Percentiles rank a stretch among this genome's conserved stretches.
These are phyloP conservation scores for Paraphoma chrysanthemicola DNA, from an alignment of 2,329 filamentous ascomycete genomes.

Conservation along the genomic window DNA sequence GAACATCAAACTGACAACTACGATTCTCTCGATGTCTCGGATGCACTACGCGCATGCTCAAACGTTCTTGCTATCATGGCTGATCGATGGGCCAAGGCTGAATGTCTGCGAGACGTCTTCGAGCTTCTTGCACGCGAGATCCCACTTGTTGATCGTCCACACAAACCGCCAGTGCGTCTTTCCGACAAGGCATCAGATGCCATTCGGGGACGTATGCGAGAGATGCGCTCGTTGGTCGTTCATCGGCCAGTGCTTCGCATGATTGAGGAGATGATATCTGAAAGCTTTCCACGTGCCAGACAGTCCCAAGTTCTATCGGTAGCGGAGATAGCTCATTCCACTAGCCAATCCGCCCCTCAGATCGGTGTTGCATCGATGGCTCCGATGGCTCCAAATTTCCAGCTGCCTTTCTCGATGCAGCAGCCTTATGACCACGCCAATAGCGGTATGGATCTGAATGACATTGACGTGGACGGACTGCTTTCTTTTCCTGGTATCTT, in stretches of 20 bases:
- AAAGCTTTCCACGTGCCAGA: slow-evolving; percentile 18
- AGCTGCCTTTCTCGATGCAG: slow-evolving; percentile 2
- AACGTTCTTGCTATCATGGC: slow-evolving; percentile 47
- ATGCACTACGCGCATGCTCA: slow-evolving; percentile 46
- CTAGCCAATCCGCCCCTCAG: too few relatives aligned
- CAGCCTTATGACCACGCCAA: slow-evolving; percentile 10
- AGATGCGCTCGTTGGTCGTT: slow-evolving; percentile 19
- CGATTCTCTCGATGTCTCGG: slow-evolving; percentile 32
- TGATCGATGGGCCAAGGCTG: slow-evolving; percentile 46
- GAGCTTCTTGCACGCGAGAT: slow-evolving; percentile 38
- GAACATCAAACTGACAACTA: slow-evolving; percentile 36
- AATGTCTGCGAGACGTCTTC: slow-evolving; percentile 45
- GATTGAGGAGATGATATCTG: slow-evolving; percentile 25
- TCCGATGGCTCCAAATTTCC: background rate
- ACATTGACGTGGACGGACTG: slow-evolving; percentile 10
- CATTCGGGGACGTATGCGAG: slow-evolving; percentile 14
- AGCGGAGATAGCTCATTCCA: slow-evolving; percentile 3
- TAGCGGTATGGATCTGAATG: slow-evolving; percentile 1
- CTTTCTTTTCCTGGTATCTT: slow-evolving; percentile 23
- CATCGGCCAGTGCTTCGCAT: slow-evolving; percentile 26
- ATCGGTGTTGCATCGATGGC: background rate
- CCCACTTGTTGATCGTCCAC: slow-evolving; percentile 22
- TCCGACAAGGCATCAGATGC: slow-evolving; percentile 14
- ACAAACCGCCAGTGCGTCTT: slow-evolving; percentile 16
- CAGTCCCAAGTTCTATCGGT: slow-evolving; percentile 7